Conservation (phyloP, 1,139 yeast species). For the Pichia sp. region DNA sequence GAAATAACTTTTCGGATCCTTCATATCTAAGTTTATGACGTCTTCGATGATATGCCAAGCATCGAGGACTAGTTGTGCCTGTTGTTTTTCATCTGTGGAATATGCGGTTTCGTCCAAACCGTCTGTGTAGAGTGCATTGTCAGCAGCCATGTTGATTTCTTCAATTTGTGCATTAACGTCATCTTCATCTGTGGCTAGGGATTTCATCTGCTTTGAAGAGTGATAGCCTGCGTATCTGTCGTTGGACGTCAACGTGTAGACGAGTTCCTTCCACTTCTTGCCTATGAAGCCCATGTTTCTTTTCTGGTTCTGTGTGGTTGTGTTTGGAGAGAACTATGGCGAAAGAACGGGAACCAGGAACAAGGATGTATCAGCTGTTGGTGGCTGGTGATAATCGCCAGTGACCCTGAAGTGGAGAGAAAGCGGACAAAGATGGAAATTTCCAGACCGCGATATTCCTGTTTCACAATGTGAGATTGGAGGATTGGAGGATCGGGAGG, state of each 20-base stretch:
- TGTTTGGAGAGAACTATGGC: no score
- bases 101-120: slow-evolving; percentile 5
- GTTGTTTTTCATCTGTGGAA: slow-evolving; percentile 16
- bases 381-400: no score
- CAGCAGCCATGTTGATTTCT: neutral
- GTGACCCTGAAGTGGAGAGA: no score
- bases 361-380: no score
- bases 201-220: slow-evolving; percentile 34
- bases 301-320: no score
- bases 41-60: slow-evolving; percentile 19
- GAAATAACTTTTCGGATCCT: slow-evolving; percentile 3
- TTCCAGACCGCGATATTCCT: no score
- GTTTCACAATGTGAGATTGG: no score
- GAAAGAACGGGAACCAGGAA: no score
- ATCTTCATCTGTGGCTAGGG: slow-evolving; percentile 5
- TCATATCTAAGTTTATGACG: slow-evolving; percentile 13
- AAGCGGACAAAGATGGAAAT: no score
- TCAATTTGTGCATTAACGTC: neutral
- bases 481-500: no score
- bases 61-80: slow-evolving; percentile 16
- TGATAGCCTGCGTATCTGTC: slow-evolving; percentile 71
- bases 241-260: slow-evolving; percentile 63
- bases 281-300: slow-evolving; percentile 18
- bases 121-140: neutral
- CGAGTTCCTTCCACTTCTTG: slow-evolving; percentile 46